phyloP scores from a whole-genome alignment of 2,329 filamentous ascomycete species.

The Epichloe hybrida region DNA sequence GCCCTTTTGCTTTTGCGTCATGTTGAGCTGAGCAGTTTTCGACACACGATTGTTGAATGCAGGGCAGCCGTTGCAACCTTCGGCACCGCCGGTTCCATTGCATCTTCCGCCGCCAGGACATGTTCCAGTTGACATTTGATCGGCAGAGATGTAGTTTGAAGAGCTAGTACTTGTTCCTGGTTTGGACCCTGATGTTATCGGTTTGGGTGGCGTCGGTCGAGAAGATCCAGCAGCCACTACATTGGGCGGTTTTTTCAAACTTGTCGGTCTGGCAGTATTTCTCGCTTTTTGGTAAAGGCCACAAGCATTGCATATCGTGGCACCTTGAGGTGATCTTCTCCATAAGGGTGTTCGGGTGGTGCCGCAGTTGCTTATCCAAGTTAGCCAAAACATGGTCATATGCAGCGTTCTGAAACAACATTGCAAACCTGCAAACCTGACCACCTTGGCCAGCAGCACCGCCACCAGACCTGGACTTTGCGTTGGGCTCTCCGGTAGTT shows the following conservation, averaged over 20 bases:
- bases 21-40: constrained; percentile 63
- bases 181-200: constrained; percentile 25
- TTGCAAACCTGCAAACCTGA: constrained; percentile 57
- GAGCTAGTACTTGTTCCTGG: constrained; percentile 27
- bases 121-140: constrained; percentile 65
- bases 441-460: constrained; percentile 31
- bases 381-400: not conserved
- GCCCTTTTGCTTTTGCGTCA: constrained; percentile 32
- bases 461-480: constrained; percentile 7
- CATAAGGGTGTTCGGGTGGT: constrained; percentile 90
- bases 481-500: constrained; percentile 6
- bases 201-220: constrained; percentile 28
- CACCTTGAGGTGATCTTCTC: constrained; percentile 83
- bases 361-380: constrained; percentile 70
- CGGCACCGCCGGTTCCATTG: constrained; percentile 90
- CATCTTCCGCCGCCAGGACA: constrained; percentile 91
- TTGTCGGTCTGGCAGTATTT: constrained; percentile 81
- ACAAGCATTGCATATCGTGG: constrained; percentile 95
- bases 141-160: constrained; percentile 64
- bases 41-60: constrained; percentile 95
- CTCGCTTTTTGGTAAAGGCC: constrained; percentile 88
- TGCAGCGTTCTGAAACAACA: not conserved
- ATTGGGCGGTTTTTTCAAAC: constrained; percentile 63
- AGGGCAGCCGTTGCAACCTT: constrained; percentile 89
- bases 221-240: constrained; percentile 29